Evolutionary conservation across 1,284 basidiomycete species (phyloP).

Genomic region (Trichosporon faecale): DNA sequence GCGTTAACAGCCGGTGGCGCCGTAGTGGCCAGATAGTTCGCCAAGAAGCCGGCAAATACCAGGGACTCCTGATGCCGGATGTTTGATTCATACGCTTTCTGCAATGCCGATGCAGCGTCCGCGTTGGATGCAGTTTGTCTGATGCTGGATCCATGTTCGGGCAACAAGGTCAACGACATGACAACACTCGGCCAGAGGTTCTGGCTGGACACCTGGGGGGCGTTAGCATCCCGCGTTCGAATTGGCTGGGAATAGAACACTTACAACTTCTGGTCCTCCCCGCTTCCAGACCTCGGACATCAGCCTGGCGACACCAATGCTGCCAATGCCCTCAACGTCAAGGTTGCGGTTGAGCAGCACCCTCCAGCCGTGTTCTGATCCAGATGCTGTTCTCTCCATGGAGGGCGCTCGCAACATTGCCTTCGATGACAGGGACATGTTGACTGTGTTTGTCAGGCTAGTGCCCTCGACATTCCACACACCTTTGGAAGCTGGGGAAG

Average conservation of each 20-base stretch:
- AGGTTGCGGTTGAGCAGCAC: constrained; percentile 38
- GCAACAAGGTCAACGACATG: constrained; percentile 34
- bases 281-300: constrained; percentile 46
- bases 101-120: constrained; percentile 35
- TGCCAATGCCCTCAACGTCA: constrained; percentile 46
- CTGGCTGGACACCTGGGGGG: constrained; percentile 35
- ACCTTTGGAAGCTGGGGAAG: constrained; percentile 1
- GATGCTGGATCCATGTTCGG: constrained; percentile 17
- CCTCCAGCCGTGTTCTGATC: constrained; percentile 27
- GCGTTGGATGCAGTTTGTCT: constrained; percentile 33
- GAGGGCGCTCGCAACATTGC: constrained; percentile 3
- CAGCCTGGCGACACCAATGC: constrained; percentile 34
- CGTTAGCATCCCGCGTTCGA: neutral
- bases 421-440: constrained; percentile 6
- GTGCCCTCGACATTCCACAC: neutral
- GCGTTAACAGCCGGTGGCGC: constrained; percentile 10
- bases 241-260: constrained; percentile 12
- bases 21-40: constrained; percentile 24
- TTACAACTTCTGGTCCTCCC: constrained; percentile 43
- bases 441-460: neutral
- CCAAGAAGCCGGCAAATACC: constrained; percentile 44
- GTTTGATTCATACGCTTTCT: constrained; percentile 43
- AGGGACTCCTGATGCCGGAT: constrained; percentile 40
- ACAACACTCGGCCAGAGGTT: constrained; percentile 44
- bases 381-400: constrained; percentile 15